Percentiles rank a stretch among this genome's conserved stretches.
These are phyloP conservation scores for Alternaria ethzedia DNA, from an alignment of 2,329 filamentous ascomycete species.

Conservation along the genomic window DNA sequence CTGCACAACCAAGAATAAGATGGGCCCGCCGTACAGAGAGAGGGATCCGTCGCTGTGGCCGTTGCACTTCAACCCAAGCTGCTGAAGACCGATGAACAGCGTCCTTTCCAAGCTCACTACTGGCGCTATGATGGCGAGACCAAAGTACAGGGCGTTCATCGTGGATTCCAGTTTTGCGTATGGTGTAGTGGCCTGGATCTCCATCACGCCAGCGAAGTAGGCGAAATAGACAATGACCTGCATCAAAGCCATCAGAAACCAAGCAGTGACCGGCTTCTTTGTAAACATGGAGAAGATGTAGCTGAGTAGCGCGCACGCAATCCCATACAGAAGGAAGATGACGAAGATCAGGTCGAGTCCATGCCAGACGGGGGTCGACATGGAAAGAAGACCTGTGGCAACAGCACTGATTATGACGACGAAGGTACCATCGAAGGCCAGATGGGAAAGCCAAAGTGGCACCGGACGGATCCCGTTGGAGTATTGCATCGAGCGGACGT, in stretches of 20 bases:
- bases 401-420: slow-evolving; percentile 71
- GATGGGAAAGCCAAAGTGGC: slow-evolving; percentile 85
- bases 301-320: slow-evolving; percentile 74
- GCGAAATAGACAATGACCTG: slow-evolving; percentile 64
- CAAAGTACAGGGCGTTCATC: slow-evolving; percentile 31
- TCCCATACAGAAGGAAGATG: slow-evolving; percentile 78
- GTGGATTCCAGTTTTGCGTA: slow-evolving; percentile 25
- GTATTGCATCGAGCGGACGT: slow-evolving; percentile 85
- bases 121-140: slow-evolving; percentile 30
- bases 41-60: slow-evolving; percentile 74
- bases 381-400: slow-evolving; percentile 57
- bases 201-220: slow-evolving; percentile 47
- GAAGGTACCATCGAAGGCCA: slow-evolving; percentile 78
- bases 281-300: slow-evolving; percentile 85
- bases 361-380: slow-evolving; percentile 64
- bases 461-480: slow-evolving; percentile 85
- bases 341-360: slow-evolving; percentile 81
- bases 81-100: slow-evolving; percentile 78
- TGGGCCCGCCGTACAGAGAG: slow-evolving; percentile 79
- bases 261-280: slow-evolving; percentile 79
- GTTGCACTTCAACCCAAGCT: slow-evolving; percentile 79
- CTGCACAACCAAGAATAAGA: slow-evolving; percentile 81
- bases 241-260: slow-evolving; percentile 73
- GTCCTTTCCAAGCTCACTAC: slow-evolving; percentile 62
- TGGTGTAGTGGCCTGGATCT: slow-evolving; percentile 21